Evolutionary conservation across 1,284 basidiomycete species (phyloP).

Genomic region (Psilocybe mexicana): DNA sequence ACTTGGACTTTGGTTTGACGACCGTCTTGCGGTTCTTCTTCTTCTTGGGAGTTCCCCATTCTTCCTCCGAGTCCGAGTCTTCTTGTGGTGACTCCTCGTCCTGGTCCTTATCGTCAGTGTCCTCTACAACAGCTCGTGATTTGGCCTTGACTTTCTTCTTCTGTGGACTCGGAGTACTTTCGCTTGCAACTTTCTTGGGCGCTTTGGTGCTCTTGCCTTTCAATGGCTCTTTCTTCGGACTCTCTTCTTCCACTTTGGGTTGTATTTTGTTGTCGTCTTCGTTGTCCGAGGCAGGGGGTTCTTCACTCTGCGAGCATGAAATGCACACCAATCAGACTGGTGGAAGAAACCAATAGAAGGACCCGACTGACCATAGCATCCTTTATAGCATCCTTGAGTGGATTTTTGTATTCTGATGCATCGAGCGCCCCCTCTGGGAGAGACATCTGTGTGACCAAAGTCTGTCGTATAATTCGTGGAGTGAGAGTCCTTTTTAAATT

Average conservation of each 20-base stretch:
- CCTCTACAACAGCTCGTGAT: neutral
- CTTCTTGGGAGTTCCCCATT: neutral
- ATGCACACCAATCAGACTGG: neutral
- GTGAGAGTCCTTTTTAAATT: slow-evolving; percentile 41
- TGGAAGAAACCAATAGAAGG: no score
- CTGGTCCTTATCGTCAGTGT: neutral
- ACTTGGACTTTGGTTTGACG: slow-evolving; percentile 7
- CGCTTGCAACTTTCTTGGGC: neutral
- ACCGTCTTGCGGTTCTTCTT: slow-evolving; percentile 2
- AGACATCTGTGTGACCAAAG: slow-evolving; percentile 42
- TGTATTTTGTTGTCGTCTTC: neutral
- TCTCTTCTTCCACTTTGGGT: slow-evolving; percentile 1
- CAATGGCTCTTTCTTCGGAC: neutral
- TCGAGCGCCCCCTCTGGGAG: slow-evolving; percentile 44
- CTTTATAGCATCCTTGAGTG: slow-evolving; percentile 43
- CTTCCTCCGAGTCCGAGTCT: neutral
- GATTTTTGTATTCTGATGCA: slow-evolving; percentile 40
- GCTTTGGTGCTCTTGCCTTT: neutral
- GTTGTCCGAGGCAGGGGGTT: neutral
- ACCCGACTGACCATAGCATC: slow-evolving; percentile 39
- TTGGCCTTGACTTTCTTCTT: slow-evolving; percentile 9
- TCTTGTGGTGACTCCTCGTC: neutral
- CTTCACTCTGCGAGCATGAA: neutral
- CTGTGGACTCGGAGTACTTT: slow-evolving; percentile 7
- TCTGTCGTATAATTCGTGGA: slow-evolving; percentile 45